Evolutionary conservation across 495 filamentous ascomycete genomes (phyloP).

Genomic region (Annulohypoxylon moriforme): DNA sequence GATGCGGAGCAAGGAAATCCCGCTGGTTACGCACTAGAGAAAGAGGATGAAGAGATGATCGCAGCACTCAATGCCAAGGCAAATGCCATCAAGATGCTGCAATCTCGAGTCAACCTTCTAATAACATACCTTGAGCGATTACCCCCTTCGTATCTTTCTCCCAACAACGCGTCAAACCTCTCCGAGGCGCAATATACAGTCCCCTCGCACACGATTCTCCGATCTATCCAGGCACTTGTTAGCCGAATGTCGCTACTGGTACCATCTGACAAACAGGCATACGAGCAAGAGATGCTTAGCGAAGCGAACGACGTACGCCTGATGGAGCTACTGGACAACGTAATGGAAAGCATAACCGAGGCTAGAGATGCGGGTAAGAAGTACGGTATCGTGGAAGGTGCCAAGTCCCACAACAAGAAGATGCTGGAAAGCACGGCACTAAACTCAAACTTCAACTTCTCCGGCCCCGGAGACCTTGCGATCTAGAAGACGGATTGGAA

Average conservation of each 20-base stretch:
- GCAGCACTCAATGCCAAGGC: constrained; percentile 80
- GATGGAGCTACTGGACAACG: constrained; percentile 73
- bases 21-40: constrained; percentile 67
- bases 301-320: constrained; percentile 84
- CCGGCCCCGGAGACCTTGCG: constrained; percentile 40
- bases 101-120: constrained; percentile 83
- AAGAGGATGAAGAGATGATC: constrained; percentile 81
- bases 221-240: constrained; percentile 73
- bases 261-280: constrained; percentile 63
- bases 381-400: constrained; percentile 69
- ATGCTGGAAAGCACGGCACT: constrained; percentile 10
- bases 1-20: constrained; percentile 46
- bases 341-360: constrained; percentile 74
- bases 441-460: constrained; percentile 17
- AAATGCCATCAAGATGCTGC: constrained; percentile 92
- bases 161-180: constrained; percentile 49
- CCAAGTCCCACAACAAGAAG: constrained; percentile 47
- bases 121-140: constrained; percentile 81
- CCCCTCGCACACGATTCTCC: constrained; percentile 71
- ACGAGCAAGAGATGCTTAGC: constrained; percentile 67
- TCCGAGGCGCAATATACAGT: constrained; percentile 56
- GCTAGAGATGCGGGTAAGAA: constrained; percentile 79
- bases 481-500: constrained; percentile 5
- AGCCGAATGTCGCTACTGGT: constrained; percentile 70
- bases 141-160: constrained; percentile 69